phyloP scores from a whole-genome alignment of 306 rosid genomes.

The Prunus salicina region DNA sequence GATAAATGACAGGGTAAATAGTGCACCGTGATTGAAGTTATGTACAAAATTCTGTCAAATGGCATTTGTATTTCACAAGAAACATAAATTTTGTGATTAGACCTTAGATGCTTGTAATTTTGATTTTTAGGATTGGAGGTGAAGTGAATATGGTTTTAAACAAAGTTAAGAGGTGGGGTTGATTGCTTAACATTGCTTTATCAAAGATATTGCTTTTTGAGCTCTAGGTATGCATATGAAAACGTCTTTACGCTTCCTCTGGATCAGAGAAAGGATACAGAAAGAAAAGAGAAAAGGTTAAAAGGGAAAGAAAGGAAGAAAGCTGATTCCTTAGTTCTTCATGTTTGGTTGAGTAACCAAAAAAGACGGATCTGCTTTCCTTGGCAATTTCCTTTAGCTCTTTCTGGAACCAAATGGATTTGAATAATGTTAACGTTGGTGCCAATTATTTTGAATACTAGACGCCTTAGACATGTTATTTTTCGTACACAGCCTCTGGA shows the following conservation, averaged over 20 bases:
- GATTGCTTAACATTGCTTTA: neutral
- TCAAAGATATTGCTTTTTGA: neutral
- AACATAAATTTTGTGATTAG: neutral
- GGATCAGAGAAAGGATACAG: slow-evolving; percentile 49
- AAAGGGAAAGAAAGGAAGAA: slow-evolving; percentile 37
- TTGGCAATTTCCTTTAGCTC: slow-evolving; percentile 31
- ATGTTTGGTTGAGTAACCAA: slow-evolving; percentile 37
- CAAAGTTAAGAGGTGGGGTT: neutral
- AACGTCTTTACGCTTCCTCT: slow-evolving; percentile 49
- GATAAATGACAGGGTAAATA: neutral
- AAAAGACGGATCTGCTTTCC: slow-evolving; percentile 36
- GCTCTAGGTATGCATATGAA: neutral
- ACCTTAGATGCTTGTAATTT: neutral
- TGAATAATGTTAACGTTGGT: slow-evolving; percentile 24
- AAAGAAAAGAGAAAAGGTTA: slow-evolving; percentile 26
- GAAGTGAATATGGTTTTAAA: neutral
- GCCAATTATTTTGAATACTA: slow-evolving; percentile 14
- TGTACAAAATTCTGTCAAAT: neutral
- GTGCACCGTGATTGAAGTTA: neutral
- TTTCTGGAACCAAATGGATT: slow-evolving; percentile 30
- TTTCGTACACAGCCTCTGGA: neutral
- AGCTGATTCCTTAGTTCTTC: slow-evolving; percentile 43
- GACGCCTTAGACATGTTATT: slow-evolving; percentile 13
- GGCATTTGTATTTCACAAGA: neutral
- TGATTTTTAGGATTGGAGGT: neutral